Evolutionary conservation across 768 basidiomycete species (phyloP).

Genomic region (Albatrellus ellisii): DNA sequence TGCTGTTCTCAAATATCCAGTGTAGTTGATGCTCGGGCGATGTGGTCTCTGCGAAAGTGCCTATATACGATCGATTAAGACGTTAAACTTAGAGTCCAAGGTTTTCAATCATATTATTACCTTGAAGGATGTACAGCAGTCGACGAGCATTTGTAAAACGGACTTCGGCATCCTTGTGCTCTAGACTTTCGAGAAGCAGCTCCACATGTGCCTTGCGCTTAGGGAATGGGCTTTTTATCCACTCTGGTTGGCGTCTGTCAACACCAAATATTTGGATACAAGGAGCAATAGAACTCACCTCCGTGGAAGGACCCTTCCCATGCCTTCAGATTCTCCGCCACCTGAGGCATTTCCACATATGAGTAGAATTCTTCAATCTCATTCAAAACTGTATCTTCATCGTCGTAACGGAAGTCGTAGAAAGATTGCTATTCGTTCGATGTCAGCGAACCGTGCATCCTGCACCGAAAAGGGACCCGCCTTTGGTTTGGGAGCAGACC

Average conservation of each 20-base stretch:
- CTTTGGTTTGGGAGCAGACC: conserved; percentile 62
- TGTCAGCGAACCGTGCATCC: too few relatives aligned
- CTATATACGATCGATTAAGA: conserved; percentile 24
- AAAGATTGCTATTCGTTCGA: conserved; percentile 76
- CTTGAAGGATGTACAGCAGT: conserved; percentile 87
- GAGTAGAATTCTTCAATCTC: conserved; percentile 98
- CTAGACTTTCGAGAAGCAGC: conserved; percentile 72
- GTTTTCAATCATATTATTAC: conserved; percentile 33
- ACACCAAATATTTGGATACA: conserved; percentile 6
- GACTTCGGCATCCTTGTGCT: conserved; percentile 74
- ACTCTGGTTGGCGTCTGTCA: conserved; percentile 36
- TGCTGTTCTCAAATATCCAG: conserved; percentile 92
- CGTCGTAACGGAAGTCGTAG: conserved; percentile 91
- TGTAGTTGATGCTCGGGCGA: conserved; percentile 92
- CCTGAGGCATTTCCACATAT: conserved; percentile 89
- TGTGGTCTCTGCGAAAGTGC: conserved; percentile 81
- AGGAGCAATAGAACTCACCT: conserved; percentile 32
- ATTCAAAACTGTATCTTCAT: conserved; percentile 90
- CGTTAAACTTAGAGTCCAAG: conserved; percentile 2
- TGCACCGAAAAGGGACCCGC: conserved; percentile 28
- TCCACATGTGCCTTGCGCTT: conserved; percentile 66
- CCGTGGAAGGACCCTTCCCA: conserved; percentile 77
- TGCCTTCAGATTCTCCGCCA: conserved; percentile 74
- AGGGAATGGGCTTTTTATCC: conserved; percentile 54
- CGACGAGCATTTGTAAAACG: conserved; percentile 80